Base-by-base conservation (phyloP, 108 stramenopile species). In the Tribonema minus region DNA sequence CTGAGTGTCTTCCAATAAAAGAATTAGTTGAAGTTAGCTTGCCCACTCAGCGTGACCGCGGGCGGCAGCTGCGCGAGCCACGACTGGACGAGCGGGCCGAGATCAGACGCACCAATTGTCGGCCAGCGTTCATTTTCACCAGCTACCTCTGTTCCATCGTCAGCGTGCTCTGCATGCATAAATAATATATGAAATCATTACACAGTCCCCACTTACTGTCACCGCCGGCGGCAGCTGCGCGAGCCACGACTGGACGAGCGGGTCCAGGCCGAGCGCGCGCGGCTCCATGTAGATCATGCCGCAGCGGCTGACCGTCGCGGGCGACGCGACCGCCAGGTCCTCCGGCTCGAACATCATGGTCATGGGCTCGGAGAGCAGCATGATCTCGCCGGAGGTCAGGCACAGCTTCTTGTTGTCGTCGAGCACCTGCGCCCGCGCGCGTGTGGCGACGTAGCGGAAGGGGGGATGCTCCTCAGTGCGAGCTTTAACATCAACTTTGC, bases 271-370 rank as follows among this genome's bases (percentile, higher is more conserved):
- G 23, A 90, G 73, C 23, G 76, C 67, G 7, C 85, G 73, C 7
- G 87, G 88, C 39, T 89, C 88, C 86, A 89, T 87, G 84, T 89
- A 89, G 54, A 90, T 85, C 84, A 90, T 86, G 46, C 89, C 89
- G 62, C 87, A 87, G 26, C 89, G 67, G 25, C 67, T 72, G 28
- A 90, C 89, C 1, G 89, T 90, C 7, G 89, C 89, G 7, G 89
- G 89, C 0, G 80, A 82, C 33, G 89, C 89, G 0, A 83, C 87
- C 9, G 82, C 85, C 4, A 89, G 84, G 33, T 88, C 89, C 41
- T 88, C 86, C 0, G 84, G 83, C 76, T 90, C 89, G 66, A 90
- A 90, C 76, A 90, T 86, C 89, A 90, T 90, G 20, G 85, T 87
- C 89, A 90, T 89, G 65, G 84, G 67, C 25, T 88, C 84, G 29